phyloP scores from a whole-genome alignment of 179 eudicot genomes.

The Silene coronaria region DNA sequence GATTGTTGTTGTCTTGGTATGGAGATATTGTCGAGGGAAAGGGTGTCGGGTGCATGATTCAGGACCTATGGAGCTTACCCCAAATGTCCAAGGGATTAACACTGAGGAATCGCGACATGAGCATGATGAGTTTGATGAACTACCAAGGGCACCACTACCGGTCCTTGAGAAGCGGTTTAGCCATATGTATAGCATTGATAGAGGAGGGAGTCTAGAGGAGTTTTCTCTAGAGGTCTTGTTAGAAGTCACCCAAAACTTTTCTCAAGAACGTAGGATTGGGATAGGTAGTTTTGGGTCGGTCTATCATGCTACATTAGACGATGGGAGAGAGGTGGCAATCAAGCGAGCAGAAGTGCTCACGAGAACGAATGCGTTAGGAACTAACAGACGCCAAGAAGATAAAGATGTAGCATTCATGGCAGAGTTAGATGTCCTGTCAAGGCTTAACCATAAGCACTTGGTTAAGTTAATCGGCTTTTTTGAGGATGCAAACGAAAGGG shows the following conservation, averaged over 20 bases:
- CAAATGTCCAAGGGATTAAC: background rate
- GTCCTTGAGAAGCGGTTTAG: constrained; percentile 52
- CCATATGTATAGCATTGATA: constrained; percentile 56
- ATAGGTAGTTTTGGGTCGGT: constrained; percentile 81
- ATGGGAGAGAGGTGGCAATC: constrained; percentile 62
- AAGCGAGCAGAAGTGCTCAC: constrained; percentile 58
- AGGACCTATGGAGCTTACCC: constrained; percentile 50
- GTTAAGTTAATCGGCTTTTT: constrained; percentile 60
- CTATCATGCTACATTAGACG: constrained; percentile 46
- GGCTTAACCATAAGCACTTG: constrained; percentile 74
- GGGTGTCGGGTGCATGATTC: constrained; percentile 73
- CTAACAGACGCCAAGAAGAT: constrained; percentile 44
- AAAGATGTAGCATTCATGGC: constrained; percentile 59
- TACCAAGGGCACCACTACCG: constrained; percentile 13
- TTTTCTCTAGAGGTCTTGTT: constrained; percentile 43
- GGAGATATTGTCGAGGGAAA: constrained; percentile 29
- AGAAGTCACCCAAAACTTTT: constrained; percentile 55
- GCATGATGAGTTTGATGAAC: constrained; percentile 14
- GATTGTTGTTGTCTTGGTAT: constrained; percentile 25
- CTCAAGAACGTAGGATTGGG: constrained; percentile 57
- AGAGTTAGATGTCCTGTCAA: constrained; percentile 67
- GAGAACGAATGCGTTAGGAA: constrained; percentile 14
- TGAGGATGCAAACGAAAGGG: constrained; percentile 55
- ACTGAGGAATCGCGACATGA: background rate
- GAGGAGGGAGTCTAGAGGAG: constrained; percentile 52